These are phyloP conservation scores for Arxiozyma slooffiae DNA, from an alignment of 1,139 yeast genomes.

Conservation along the genomic window DNA sequence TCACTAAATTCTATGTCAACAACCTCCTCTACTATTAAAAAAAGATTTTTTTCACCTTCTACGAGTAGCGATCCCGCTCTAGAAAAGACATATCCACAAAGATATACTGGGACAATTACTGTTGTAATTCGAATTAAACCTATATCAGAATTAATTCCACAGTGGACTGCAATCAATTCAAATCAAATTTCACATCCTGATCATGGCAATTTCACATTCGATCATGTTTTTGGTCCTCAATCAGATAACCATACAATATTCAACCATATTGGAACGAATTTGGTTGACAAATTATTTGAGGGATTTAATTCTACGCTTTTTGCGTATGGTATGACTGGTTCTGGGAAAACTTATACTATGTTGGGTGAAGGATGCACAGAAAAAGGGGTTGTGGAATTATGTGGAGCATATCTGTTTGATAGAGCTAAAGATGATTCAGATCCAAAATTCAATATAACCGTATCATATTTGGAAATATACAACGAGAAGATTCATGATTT, in stretches of 20 bases:
- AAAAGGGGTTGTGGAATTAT: conserved; percentile 70
- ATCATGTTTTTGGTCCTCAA: conserved; percentile 58
- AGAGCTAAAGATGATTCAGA: conserved; percentile 28
- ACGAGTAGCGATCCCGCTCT: not conserved
- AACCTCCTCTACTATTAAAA: conserved; percentile 7
- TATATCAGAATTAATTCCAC: conserved; percentile 25
- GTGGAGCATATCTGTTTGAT: conserved; percentile 57
- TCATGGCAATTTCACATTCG: conserved; percentile 57
- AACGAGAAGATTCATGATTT: conserved; percentile 79
- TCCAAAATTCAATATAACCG: conserved; percentile 31
- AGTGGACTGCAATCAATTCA: conserved; percentile 4
- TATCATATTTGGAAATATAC: conserved; percentile 81
- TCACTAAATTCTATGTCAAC: conserved; percentile 11
- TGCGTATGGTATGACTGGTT: conserved; percentile 94
- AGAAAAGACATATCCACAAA: conserved; percentile 4
- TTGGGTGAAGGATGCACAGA: conserved; percentile 65
- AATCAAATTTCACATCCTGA: conserved; percentile 37
- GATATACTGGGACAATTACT: conserved; percentile 32
- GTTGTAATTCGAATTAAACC: conserved; percentile 35
- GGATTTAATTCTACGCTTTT: conserved; percentile 86
- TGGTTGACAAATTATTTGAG: conserved; percentile 58
- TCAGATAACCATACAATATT: conserved; percentile 53
- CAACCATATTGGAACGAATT: conserved; percentile 46
- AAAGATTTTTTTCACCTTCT: conserved; percentile 3
- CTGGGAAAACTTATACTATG: conserved; percentile 81